These are phyloP conservation scores for Mycocentrospora acerina DNA, from an alignment of 2,329 filamentous ascomycete species.

Conservation along the genomic window DNA sequence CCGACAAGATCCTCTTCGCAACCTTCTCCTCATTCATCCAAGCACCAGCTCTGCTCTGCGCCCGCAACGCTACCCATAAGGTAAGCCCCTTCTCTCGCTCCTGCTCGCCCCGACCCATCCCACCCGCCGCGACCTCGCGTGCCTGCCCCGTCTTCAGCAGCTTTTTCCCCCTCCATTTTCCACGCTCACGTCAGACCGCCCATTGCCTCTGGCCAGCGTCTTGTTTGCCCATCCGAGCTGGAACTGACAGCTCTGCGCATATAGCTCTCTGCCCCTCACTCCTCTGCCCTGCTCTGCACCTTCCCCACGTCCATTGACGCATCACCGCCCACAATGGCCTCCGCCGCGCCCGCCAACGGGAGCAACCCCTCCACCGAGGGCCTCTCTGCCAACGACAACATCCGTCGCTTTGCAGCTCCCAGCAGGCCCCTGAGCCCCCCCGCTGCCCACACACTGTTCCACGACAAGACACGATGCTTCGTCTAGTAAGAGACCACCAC, in stretches of 20 bases:
- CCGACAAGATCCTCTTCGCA: conserved; percentile 15
- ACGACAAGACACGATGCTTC: conserved; percentile 99
- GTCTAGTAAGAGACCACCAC: conserved; percentile 69
- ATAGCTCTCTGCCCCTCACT: conserved; percentile 6
- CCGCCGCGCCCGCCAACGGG: conserved; percentile 41
- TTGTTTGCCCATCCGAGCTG: conserved; percentile 3
- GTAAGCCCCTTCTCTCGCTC: conserved; percentile 18
- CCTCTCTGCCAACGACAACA: conserved; percentile 93
- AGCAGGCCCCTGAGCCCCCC: conserved; percentile 90
- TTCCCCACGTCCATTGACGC: conserved; percentile 18
- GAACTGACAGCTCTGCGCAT: conserved; percentile 17
- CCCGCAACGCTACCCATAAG: conserved; percentile 28
- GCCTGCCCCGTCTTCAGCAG: conserved; percentile 17
- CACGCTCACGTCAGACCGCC: conserved; percentile 30
- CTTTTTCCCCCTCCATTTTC: conserved; percentile 15
- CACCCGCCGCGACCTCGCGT: conserved; percentile 14
- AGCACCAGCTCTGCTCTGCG: conserved; percentile 20
- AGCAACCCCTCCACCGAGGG: conserved; percentile 32
- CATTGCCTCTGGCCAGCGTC: conserved; percentile 1
- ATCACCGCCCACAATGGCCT: conserved; percentile 46
- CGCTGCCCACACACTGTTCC: conserved; percentile 89
- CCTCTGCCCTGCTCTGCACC: conserved; percentile 1
- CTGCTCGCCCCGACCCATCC: conserved; percentile 11
- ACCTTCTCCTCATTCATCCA: conserved; percentile 29
- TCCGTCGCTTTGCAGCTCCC: conserved; percentile 90